A percentile compares a stretch with the other conserved stretches of the same genome.
Conservation (phyloP, 2,329 filamentous ascomycete species). For the Fusarium sp. region DNA sequence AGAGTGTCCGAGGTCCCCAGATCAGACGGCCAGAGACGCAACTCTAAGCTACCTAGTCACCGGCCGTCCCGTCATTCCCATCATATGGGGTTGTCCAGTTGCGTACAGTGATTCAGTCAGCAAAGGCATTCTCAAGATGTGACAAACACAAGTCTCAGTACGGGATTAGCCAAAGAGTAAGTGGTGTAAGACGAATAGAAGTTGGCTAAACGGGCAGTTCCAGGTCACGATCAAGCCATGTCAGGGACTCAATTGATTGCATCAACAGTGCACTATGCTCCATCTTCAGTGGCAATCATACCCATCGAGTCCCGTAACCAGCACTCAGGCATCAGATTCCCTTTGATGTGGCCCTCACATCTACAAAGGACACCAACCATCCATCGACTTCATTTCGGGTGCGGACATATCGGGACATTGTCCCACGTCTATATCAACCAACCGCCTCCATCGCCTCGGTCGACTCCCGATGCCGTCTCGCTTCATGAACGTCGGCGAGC, state of each 20-base stretch:
- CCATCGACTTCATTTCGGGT: slow-evolving; percentile 23
- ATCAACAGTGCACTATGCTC: no score
- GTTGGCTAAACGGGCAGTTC: not conserved
- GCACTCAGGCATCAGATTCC: not conserved
- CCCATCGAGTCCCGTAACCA: not conserved
- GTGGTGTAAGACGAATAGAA: not conserved
- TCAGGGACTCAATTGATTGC: not conserved
- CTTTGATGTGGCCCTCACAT: not conserved
- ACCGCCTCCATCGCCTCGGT: slow-evolving; percentile 13
- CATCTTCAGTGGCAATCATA: not conserved
- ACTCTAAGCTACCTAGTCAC: not conserved
- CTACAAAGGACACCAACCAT: not conserved
- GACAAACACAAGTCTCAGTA: not conserved
- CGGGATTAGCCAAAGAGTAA: not conserved
- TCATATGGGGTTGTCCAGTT: not conserved
- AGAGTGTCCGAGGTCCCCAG: not conserved
- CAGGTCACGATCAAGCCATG: not conserved
- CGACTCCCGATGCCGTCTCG: slow-evolving; percentile 29
- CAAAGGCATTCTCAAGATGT: not conserved
- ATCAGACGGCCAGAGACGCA: not conserved
- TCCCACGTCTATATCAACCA: slow-evolving; percentile 17
- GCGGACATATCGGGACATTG: slow-evolving; percentile 12
- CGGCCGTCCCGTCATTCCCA: no score
- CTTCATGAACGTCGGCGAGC: slow-evolving; percentile 33
- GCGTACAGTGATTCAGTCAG: not conserved